Percentiles rank a stretch among this genome's conserved stretches.
Conservation (phyloP, 805 yeast species). For the Yarrowia yakushimensis region DNA sequence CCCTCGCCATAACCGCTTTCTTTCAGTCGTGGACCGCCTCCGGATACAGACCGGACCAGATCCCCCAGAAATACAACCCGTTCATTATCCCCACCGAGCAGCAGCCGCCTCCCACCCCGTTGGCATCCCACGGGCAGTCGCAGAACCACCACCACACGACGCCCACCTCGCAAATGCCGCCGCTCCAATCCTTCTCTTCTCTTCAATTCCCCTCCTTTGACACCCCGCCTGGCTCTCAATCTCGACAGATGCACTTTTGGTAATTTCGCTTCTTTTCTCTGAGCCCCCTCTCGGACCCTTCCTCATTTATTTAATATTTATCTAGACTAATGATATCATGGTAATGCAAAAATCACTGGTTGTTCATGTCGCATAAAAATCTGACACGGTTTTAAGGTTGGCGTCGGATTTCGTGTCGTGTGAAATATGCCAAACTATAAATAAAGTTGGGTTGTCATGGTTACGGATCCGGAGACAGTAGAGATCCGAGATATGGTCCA, state of each 20-base stretch:
- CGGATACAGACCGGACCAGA: conserved; percentile 22
- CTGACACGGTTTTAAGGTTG: not conserved
- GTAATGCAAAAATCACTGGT: not conserved
- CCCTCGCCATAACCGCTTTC: conserved; percentile 16
- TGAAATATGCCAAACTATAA: not conserved
- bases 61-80: conserved; percentile 22
- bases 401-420: conserved; percentile 21
- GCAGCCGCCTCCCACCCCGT: conserved; percentile 11
- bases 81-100: conserved; percentile 23
- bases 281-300: not conserved
- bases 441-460: not conserved
- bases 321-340: conserved; percentile 24
- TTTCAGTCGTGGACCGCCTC: conserved; percentile 24
- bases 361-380: not conserved
- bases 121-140: conserved; percentile 3
- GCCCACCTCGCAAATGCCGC: conserved; percentile 16
- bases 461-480: not conserved
- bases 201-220: conserved; percentile 10
- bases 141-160: not conserved
- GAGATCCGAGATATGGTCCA: too few species aligned
- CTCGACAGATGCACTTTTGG: conserved; percentile 1
- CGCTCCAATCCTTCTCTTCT: conserved; percentile 18
- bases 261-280: not conserved
- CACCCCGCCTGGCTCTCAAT: not conserved
- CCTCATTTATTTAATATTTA: conserved; percentile 24